phyloP scores from a whole-genome alignment of 2,329 filamentous ascomycete species.

The Colletotrichum limetticola region DNA sequence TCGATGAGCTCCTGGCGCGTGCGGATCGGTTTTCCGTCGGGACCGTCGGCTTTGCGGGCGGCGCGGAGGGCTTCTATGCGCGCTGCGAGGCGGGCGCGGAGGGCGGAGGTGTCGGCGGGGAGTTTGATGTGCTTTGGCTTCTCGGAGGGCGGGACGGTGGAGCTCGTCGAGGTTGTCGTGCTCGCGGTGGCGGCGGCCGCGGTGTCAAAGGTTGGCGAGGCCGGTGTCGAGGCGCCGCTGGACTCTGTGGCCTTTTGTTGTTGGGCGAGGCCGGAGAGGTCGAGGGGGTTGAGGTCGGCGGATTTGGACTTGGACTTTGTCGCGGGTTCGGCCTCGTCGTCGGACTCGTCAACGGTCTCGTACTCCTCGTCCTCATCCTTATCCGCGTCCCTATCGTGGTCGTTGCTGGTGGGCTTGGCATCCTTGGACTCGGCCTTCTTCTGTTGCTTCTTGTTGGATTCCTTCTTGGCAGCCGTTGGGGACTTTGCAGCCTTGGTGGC shows the following conservation, averaged over 20 bases:
- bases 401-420: slow-evolving; percentile 22
- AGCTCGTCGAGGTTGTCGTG: slow-evolving; percentile 76
- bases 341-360: slow-evolving; percentile 25
- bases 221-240: slow-evolving; percentile 52
- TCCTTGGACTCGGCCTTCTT: slow-evolving; percentile 43
- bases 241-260: slow-evolving; percentile 55
- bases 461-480: slow-evolving; percentile 50
- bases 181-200: slow-evolving; percentile 58
- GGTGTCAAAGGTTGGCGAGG: slow-evolving; percentile 71
- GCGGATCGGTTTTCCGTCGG: slow-evolving; percentile 82
- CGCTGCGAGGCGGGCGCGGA: slow-evolving; percentile 82
- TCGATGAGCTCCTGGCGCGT: slow-evolving; percentile 95
- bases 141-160: slow-evolving; percentile 68
- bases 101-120: slow-evolving; percentile 77
- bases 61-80: slow-evolving; percentile 88
- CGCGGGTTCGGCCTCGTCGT: not conserved
- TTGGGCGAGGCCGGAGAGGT: slow-evolving; percentile 40
- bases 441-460: slow-evolving; percentile 48
- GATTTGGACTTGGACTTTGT: not conserved
- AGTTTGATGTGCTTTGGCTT: slow-evolving; percentile 75
- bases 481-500: slow-evolving; percentile 62
- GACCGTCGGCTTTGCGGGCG: slow-evolving; percentile 86
- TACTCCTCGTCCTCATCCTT: slow-evolving; percentile 31
- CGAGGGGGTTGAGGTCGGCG: slow-evolving; percentile 39
- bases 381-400: slow-evolving; percentile 29